Evolutionary conservation across 768 basidiomycete genomes (phyloP).

Genomic region (Tylopilus subfusipes): DNA sequence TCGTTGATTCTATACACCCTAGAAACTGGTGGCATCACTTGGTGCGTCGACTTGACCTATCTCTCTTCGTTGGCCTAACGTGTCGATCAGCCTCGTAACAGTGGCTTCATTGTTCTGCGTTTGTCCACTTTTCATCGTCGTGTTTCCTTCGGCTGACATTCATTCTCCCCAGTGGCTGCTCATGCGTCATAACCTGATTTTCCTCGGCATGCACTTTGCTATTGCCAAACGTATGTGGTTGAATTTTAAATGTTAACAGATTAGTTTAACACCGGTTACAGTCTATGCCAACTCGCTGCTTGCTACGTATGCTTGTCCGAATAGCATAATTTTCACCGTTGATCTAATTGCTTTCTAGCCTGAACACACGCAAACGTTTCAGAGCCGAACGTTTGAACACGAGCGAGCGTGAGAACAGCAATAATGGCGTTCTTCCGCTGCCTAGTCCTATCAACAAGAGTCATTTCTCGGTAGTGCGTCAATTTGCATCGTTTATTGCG

Average conservation of each 20-base stretch:
- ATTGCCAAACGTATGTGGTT: slow-evolving; percentile 30
- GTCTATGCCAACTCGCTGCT: slow-evolving; percentile 35
- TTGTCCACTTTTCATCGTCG: slow-evolving; percentile 1
- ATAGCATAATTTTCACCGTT: neutral
- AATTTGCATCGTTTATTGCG: neutral
- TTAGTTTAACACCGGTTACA: neutral
- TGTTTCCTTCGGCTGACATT: neutral
- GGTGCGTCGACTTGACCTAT: slow-evolving; percentile 18
- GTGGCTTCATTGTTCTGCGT: slow-evolving; percentile 34
- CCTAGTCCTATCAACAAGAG: slow-evolving; percentile 21
- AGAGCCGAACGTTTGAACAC: slow-evolving; percentile 23
- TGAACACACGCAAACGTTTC: slow-evolving; percentile 32
- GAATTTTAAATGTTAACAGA: no score
- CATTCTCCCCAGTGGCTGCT: slow-evolving; percentile 22
- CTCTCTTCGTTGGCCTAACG: neutral
- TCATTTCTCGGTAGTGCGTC: slow-evolving; percentile 20
- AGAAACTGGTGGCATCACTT: slow-evolving; percentile 50
- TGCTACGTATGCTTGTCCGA: slow-evolving; percentile 26
- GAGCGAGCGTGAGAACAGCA: slow-evolving; percentile 26
- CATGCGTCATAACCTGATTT: slow-evolving; percentile 36
- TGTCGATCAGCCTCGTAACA: slow-evolving; percentile 24
- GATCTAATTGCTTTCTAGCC: slow-evolving; percentile 5
- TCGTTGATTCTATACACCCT: slow-evolving; percentile 48
- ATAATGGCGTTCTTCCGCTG: slow-evolving; percentile 8
- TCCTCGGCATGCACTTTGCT: slow-evolving; percentile 35